These are phyloP conservation scores for Linum tenue DNA, from an alignment of 345 rosid species.

Conservation along the genomic window DNA sequence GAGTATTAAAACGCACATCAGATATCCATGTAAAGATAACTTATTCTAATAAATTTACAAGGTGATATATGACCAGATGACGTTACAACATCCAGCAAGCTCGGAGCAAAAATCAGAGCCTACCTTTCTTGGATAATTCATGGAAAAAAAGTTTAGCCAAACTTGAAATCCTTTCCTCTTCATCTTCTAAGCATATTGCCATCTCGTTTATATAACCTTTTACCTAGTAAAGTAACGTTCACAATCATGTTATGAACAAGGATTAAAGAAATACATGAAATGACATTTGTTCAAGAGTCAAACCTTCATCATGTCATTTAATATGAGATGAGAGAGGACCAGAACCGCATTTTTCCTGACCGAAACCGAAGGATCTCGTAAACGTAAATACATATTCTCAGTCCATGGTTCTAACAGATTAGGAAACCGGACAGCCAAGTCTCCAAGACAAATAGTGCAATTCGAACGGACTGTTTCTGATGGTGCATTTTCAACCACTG, in stretches of 20 bases:
- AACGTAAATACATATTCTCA: conserved; percentile 78
- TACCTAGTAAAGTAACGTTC: conserved; percentile 46
- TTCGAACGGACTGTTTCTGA: conserved; percentile 91
- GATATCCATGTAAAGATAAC: not conserved
- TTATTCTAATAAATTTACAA: not conserved
- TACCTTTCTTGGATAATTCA: conserved; percentile 96
- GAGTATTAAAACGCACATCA: not conserved
- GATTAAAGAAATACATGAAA: conserved; percentile 12
- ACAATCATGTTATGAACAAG: conserved; percentile 19
- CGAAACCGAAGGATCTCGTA: conserved; percentile 63
- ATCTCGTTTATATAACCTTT: conserved; percentile 92
- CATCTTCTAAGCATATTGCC: conserved; percentile 81
- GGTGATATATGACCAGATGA: not conserved
- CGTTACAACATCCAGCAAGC: conserved; percentile 1
- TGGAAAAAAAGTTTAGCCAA: conserved; percentile 85
- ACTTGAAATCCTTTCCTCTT: conserved; percentile 78
- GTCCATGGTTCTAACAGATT: conserved; percentile 97
- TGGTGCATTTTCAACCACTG: conserved; percentile 85
- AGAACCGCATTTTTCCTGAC: conserved; percentile 95
- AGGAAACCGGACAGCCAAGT: conserved; percentile 95
- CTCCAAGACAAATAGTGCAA: conserved; percentile 92
- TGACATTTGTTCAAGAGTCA: conserved; percentile 7
- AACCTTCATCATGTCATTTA: conserved; percentile 99
- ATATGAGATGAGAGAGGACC: conserved; percentile 95
- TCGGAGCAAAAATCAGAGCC: not conserved